Base-by-base conservation (phyloP, 768 basidiomycete genomes). In the Cyclocybe cylindracea region DNA sequence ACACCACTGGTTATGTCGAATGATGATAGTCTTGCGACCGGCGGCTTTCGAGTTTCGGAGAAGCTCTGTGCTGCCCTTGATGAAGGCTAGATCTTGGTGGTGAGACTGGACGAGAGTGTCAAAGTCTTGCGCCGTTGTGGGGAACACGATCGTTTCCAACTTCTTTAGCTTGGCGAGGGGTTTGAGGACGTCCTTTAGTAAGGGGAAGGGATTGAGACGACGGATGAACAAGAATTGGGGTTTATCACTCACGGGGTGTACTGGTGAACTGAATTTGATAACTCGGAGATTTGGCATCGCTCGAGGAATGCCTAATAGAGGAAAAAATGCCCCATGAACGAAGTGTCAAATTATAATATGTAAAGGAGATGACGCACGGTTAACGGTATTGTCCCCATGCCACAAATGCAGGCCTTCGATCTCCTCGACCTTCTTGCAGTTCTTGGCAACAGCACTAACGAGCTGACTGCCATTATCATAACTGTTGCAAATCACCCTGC, bases 391-490 rank as follows among this genome's bases (percentile, higher is more conserved):
- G 59, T 63, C 1, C 54, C 56, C 13, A 59, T 47, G 3, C 44
- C 45, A 6, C 9, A 6, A 39, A 24, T 24, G 24, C 24, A 70
- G 67, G 4, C 66, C 65, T 14, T 61, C 58, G 18, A 70, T 10
- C 4, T 54, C 62, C 37, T 67, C 61, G 2, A 71, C 65, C 37
- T 66, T 59, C 49, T 61, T 62, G 51, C 66, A 66, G 8, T 55
- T 55, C 47, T 67, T 66, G 8, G 38, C 52, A 16, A 70, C 66
- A 5, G 69, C 67, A 18, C 61, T 55, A 2, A 71, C 53, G 11
- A 71, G 54, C 53, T 63, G 62, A 19, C 61, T 54, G 4, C 60
- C 60, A 39, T 66, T 61, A 1, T 41, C 51, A n/a, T 39, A 37
- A 39, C 14, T 29, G 41, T 53, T 62, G 48, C 65, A 70, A 14